A percentile compares a stretch with the other conserved stretches of the same genome.
phyloP scores from a whole-genome alignment of 371 early-diverging fungal genomes.

The Smittium culicis region DNA sequence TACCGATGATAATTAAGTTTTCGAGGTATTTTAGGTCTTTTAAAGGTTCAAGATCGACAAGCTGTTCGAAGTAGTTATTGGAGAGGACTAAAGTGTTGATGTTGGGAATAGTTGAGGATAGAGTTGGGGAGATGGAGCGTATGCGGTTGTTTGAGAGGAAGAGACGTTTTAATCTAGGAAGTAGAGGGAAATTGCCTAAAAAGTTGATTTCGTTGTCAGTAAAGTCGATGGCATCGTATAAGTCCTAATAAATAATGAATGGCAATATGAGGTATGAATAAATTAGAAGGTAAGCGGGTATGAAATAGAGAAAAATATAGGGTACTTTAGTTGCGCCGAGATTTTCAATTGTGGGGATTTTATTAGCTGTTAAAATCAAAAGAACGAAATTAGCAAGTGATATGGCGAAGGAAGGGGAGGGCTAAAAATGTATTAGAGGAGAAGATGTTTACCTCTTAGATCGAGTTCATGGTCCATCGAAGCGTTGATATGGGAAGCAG shows the following conservation, averaged over 20 bases:
- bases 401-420: not conserved
- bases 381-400: slow-evolving; percentile 6
- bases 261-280: not conserved
- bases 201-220: slow-evolving; percentile 78
- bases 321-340: slow-evolving; percentile 74
- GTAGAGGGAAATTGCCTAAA: slow-evolving; percentile 76
- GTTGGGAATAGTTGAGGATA: slow-evolving; percentile 54
- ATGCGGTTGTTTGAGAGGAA: slow-evolving; percentile 78
- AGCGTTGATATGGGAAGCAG: slow-evolving; percentile 65
- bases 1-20: slow-evolving; percentile 59
- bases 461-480: slow-evolving; percentile 80
- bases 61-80: slow-evolving; percentile 66
- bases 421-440: slow-evolving; percentile 14
- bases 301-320: not conserved
- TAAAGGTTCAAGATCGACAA: slow-evolving; percentile 71
- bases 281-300: not conserved
- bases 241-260: slow-evolving; percentile 37
- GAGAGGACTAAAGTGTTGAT: slow-evolving; percentile 64
- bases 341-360: slow-evolving; percentile 84
- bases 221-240: slow-evolving; percentile 82
- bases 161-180: slow-evolving; percentile 61
- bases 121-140: slow-evolving; percentile 46
- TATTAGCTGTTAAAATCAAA: slow-evolving; percentile 41
- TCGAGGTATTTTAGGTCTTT: slow-evolving; percentile 32
- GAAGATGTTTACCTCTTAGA: slow-evolving; percentile 47